These are phyloP conservation scores for Cytospora piceicola DNA, from an alignment of 2,329 filamentous ascomycete genomes.

Conservation along the genomic window DNA sequence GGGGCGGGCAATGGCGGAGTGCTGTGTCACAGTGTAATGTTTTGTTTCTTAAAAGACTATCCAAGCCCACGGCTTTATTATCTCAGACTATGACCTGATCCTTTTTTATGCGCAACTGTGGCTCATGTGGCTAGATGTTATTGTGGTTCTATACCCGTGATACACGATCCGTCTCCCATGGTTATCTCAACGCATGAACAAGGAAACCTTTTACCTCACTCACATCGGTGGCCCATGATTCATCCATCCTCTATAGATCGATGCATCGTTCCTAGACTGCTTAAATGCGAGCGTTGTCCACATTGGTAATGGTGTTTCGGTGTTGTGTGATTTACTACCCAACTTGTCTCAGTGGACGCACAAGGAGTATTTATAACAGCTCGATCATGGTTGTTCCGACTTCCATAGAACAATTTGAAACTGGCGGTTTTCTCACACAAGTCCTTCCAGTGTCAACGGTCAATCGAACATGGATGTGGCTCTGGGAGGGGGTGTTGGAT, in stretches of 20 bases:
- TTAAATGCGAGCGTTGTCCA: too few relatives aligned
- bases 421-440: background rate
- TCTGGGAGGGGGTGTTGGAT: background rate
- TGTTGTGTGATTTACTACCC: background rate
- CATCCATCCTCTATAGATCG: too few relatives aligned
- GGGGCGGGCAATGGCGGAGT: slow-evolving; percentile 1
- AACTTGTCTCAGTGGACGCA: background rate
- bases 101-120: background rate
- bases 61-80: background rate
- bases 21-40: slow-evolving; percentile 18
- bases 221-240: too few relatives aligned
- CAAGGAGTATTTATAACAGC: background rate
- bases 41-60: background rate
- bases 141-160: background rate
- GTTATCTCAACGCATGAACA: too few relatives aligned
- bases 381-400: background rate
- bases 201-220: too few relatives aligned
- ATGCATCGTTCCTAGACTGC: too few relatives aligned
- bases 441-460: background rate
- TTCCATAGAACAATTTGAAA: background rate
- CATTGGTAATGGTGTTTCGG: too few relatives aligned
- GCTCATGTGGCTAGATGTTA: background rate
- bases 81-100: background rate
- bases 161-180: too few relatives aligned
- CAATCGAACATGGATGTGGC: background rate